phyloP scores from a whole-genome alignment of 2,329 filamentous ascomycete genomes.

The Xylariaceae sp. region DNA sequence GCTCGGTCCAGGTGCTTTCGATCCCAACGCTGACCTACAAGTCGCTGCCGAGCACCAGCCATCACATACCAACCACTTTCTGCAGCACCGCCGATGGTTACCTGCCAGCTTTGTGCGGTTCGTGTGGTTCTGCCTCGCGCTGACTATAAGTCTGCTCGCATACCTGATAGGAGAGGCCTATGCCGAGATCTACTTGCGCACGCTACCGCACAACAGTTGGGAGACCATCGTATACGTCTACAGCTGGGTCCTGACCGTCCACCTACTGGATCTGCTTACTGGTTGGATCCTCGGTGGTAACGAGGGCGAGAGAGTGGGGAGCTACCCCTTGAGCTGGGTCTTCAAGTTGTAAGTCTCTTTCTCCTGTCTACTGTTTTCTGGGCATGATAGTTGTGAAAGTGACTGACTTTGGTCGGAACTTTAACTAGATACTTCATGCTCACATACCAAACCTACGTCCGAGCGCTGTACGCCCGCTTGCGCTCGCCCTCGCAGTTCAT shows the following conservation, averaged over 20 bases:
- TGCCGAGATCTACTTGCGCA: conserved; percentile 62
- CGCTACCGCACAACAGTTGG: conserved; percentile 59
- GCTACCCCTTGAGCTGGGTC: conserved; percentile 65
- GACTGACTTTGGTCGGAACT: conserved; percentile 16
- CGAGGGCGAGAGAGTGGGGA: conserved; percentile 61
- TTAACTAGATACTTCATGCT: conserved; percentile 36
- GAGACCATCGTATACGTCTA: conserved; percentile 67
- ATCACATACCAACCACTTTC: conserved; percentile 29
- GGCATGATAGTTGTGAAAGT: too few species aligned
- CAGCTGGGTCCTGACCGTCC: conserved; percentile 62
- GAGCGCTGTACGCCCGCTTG: conserved; percentile 61
- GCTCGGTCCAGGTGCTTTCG: conserved; percentile 33
- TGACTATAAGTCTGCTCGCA: conserved; percentile 57
- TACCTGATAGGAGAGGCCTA: conserved; percentile 65
- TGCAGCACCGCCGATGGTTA: conserved; percentile 50
- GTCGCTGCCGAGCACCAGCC: conserved; percentile 20
- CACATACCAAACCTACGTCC: conserved; percentile 67
- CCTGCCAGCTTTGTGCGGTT: conserved; percentile 64
- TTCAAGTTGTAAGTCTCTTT: conserved; percentile 55
- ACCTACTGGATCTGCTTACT: conserved; percentile 58
- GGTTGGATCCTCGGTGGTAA: conserved; percentile 62
- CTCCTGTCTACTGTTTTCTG: too few species aligned
- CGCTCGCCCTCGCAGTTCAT: conserved; percentile 61
- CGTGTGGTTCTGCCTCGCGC: conserved; percentile 62
- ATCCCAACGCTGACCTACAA: conserved; percentile 31